Conservation (phyloP, 2,329 filamentous ascomycete genomes). For the Aureobasidium sp. region DNA sequence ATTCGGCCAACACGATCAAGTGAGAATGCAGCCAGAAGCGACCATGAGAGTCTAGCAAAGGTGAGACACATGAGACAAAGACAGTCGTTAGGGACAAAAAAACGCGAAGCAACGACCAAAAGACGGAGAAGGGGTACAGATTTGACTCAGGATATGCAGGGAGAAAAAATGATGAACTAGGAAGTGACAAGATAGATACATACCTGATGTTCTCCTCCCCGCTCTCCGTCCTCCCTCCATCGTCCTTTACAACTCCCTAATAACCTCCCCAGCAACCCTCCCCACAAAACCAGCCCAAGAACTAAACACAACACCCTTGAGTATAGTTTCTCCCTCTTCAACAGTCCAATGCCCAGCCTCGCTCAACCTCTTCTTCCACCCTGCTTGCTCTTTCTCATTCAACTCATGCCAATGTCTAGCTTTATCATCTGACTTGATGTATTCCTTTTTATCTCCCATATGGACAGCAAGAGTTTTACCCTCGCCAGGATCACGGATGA, state of each 20-base stretch:
- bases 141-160: too few species aligned
- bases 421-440: slow-evolving; percentile 46
- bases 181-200: too few species aligned
- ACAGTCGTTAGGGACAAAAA: too few species aligned
- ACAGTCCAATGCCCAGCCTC: slow-evolving; percentile 83
- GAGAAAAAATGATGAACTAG: too few species aligned
- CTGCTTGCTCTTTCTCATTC: slow-evolving; percentile 63
- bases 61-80: too few species aligned
- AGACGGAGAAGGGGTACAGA: too few species aligned
- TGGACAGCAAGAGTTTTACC: slow-evolving; percentile 39
- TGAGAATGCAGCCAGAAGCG: too few species aligned
- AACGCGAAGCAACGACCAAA: too few species aligned
- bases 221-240: too few species aligned
- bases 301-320: slow-evolving; percentile 82
- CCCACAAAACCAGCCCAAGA: slow-evolving; percentile 73
- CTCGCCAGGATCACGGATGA: slow-evolving; percentile 39
- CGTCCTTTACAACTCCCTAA: slow-evolving; percentile 24
- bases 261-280: slow-evolving; percentile 40
- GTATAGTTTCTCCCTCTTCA: slow-evolving; percentile 78
- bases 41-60: too few species aligned
- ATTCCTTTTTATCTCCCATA: slow-evolving; percentile 40
- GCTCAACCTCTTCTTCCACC: slow-evolving; percentile 75
- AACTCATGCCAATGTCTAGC: slow-evolving; percentile 79
- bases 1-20: too few species aligned
- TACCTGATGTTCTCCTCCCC: too few species aligned